A percentile compares a stretch with the other conserved stretches of the same genome.
Conservation (phyloP, 2,329 filamentous ascomycete species). For the Fusarium gaditjirri region DNA sequence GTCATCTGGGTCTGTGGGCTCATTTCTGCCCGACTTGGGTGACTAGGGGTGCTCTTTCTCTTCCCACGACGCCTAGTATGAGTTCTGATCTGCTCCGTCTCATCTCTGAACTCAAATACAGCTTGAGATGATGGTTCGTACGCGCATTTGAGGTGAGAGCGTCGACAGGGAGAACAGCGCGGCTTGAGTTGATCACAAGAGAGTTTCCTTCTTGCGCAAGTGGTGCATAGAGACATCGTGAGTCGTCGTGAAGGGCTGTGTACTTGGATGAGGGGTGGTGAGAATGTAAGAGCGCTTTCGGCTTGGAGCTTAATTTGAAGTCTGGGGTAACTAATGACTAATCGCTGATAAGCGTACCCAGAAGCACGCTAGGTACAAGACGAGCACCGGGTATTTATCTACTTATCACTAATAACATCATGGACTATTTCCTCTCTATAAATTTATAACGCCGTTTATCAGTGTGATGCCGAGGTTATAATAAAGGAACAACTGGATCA, state of each 20-base stretch:
- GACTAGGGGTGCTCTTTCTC: accelerated
- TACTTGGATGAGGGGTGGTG: too few relatives aligned
- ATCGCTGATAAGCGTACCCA: background rate
- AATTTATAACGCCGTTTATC: accelerated
- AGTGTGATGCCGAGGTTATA: accelerated
- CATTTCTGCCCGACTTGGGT: accelerated
- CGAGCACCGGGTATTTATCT: accelerated
- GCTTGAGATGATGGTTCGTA: background rate
- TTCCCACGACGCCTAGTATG: background rate
- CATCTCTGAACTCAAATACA: background rate
- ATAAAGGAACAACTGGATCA: background rate
- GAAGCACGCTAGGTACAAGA: background rate
- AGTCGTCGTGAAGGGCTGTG: background rate
- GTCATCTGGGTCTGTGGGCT: accelerated
- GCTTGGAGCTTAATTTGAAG: background rate
- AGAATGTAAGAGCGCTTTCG: accelerated
- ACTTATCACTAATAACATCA: accelerated
- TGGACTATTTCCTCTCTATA: background rate
- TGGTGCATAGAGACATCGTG: background rate
- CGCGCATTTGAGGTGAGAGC: background rate
- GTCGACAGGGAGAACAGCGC: background rate
- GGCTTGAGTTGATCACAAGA: background rate
- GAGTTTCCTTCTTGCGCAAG: background rate
- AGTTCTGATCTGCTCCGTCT: background rate
- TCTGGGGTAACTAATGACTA: background rate